Evolutionary conservation across 2,329 filamentous ascomycete species (phyloP).

Genomic region (Trichoderma endophyticum): DNA sequence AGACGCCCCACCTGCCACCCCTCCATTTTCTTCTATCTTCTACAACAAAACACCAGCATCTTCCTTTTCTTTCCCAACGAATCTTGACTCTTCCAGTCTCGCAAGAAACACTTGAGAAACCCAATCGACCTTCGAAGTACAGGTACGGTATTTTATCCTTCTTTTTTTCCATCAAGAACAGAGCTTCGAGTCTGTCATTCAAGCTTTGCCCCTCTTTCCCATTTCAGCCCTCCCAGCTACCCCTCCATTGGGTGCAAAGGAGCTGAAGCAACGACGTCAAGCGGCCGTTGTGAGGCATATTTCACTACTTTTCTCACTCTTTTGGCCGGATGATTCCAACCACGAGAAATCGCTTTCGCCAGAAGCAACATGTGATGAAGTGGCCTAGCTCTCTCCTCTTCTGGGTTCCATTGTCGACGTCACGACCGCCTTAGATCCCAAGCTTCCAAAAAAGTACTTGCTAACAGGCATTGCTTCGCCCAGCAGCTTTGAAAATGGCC

Average conservation of each 20-base stretch:
- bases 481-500: conserved; percentile 63
- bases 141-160: not conserved
- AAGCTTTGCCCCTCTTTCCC: conserved; percentile 18
- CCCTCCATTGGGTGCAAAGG: conserved; percentile 19
- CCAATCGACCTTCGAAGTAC: conserved; percentile 11
- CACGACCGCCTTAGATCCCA: not conserved
- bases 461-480: not conserved
- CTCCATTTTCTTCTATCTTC: conserved; percentile 17
- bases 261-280: conserved; percentile 6
- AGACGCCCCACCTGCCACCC: conserved; percentile 18
- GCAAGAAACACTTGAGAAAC: conserved; percentile 9
- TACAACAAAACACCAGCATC: conserved; percentile 13
- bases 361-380: not conserved
- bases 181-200: not conserved
- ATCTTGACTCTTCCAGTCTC: conserved; percentile 1
- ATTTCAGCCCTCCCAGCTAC: conserved; percentile 16
- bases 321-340: not conserved
- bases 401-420: not conserved
- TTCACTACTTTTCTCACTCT: not conserved
- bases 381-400: not conserved
- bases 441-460: not conserved
- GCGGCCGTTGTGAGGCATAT: conserved; percentile 25
- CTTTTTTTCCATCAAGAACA: not conserved
- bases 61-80: conserved; percentile 1
- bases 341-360: no score